phyloP scores from a whole-genome alignment of 2,329 filamentous ascomycete species.

The Furcasterigmium furcatum region DNA sequence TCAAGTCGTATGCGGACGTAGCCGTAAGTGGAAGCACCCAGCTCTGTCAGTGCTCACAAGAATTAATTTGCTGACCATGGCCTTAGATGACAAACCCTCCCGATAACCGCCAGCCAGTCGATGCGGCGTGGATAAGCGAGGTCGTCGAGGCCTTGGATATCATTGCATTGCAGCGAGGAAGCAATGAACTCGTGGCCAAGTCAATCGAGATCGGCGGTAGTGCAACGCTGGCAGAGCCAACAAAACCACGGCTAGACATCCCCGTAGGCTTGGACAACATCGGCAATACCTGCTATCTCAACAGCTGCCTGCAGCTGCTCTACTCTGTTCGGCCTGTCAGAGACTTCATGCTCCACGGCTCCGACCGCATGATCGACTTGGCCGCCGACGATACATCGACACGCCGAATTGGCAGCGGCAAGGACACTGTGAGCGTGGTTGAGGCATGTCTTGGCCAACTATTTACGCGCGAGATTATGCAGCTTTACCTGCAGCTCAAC shows the following conservation, averaged over 20 bases:
- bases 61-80: too few species aligned
- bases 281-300: conserved; percentile 96
- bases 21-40: too few species aligned
- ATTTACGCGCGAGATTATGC: conserved; percentile 60
- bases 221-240: too few species aligned
- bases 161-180: not conserved
- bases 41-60: too few species aligned
- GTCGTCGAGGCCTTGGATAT: conserved; percentile 6
- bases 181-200: not conserved
- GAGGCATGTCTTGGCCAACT: conserved; percentile 66
- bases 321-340: conserved; percentile 83
- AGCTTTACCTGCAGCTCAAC: conserved; percentile 69
- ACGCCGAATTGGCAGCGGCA: conserved; percentile 72
- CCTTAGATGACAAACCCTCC: too few species aligned
- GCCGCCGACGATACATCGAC: conserved; percentile 58
- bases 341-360: conserved; percentile 74
- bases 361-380: conserved; percentile 66
- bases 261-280: conserved; percentile 91
- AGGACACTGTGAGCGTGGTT: conserved; percentile 44
- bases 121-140: too few species aligned
- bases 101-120: too few species aligned
- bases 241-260: conserved; percentile 34
- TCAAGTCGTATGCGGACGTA: too few species aligned
- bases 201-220: not conserved
- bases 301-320: conserved; percentile 93